phyloP scores from a whole-genome alignment of 2,329 filamentous ascomycete genomes.

The Fusarium goolgardi region DNA sequence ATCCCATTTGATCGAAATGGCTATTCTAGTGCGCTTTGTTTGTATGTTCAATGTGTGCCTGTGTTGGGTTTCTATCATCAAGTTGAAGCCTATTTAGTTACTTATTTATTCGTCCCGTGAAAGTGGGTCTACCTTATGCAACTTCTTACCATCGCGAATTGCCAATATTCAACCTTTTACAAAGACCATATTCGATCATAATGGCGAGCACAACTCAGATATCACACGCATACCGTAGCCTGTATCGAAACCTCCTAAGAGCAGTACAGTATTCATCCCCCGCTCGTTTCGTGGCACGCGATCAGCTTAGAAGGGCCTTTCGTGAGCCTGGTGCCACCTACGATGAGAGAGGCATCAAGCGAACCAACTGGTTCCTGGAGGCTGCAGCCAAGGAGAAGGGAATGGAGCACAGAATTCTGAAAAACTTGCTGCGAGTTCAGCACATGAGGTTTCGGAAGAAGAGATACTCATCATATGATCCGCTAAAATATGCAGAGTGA shows the following conservation, averaged over 20 bases:
- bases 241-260: constrained; percentile 74
- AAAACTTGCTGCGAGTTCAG: constrained; percentile 67
- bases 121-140: constrained; percentile 29
- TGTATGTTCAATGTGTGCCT: not conserved
- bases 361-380: constrained; percentile 77
- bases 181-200: constrained; percentile 2
- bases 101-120: not conserved
- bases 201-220: constrained; percentile 56
- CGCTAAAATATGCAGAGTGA: constrained; percentile 44
- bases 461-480: constrained; percentile 14
- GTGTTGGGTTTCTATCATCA: not conserved
- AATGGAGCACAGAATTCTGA: constrained; percentile 77
- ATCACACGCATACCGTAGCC: constrained; percentile 73
- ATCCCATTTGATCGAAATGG: not conserved
- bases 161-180: constrained; percentile 1
- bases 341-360: constrained; percentile 65
- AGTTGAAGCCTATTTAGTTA: not conserved
- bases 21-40: not conserved
- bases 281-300: constrained; percentile 70
- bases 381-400: constrained; percentile 72
- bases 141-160: not conserved
- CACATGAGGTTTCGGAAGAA: constrained; percentile 28
- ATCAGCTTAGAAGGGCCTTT: constrained; percentile 71
- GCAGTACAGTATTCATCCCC: constrained; percentile 79
- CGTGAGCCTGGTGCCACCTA: constrained; percentile 59